Evolutionary conservation across 495 filamentous ascomycete species (phyloP).

Genomic region (Pseudevernia furfuracea): DNA sequence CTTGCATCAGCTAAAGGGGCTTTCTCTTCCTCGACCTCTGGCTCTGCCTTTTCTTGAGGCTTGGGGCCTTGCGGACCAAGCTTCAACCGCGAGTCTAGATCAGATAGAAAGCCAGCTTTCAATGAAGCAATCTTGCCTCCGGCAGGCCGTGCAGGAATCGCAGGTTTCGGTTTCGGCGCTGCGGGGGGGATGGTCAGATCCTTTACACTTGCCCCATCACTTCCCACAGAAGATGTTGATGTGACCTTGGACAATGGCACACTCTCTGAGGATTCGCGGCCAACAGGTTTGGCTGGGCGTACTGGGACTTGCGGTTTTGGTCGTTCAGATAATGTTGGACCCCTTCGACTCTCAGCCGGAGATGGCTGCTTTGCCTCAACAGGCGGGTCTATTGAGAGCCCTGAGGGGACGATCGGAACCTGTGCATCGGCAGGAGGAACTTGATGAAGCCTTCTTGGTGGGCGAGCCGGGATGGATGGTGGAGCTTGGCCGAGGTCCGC

Average conservation of each 20-base stretch:
- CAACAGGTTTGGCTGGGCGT: conserved; percentile 54
- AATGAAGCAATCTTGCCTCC: conserved; percentile 85
- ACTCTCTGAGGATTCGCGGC: conserved; percentile 34
- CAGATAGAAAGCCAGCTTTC: conserved; percentile 81
- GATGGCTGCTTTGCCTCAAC: conserved; percentile 31
- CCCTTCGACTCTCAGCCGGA: conserved; percentile 41
- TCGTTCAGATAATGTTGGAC: conserved; percentile 54
- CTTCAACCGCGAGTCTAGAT: conserved; percentile 78
- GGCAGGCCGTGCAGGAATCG: conserved; percentile 69
- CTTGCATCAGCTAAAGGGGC: conserved; percentile 74
- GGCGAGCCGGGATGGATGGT: conserved; percentile 27
- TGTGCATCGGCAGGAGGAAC: conserved; percentile 32
- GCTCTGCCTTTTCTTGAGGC: conserved; percentile 56
- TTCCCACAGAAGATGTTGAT: conserved; percentile 32
- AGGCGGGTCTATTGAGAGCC: conserved; percentile 14
- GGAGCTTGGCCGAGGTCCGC: conserved; percentile 21
- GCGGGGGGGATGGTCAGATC: conserved; percentile 34
- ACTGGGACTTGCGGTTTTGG: conserved; percentile 75
- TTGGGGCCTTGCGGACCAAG: conserved; percentile 70
- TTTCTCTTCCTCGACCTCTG: conserved; percentile 56
- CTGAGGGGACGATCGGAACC: conserved; percentile 24
- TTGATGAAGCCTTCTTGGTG: conserved; percentile 33
- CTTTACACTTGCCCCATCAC: conserved; percentile 30
- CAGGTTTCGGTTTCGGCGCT: conserved; percentile 58
- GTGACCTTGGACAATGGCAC: conserved; percentile 32